A percentile compares a stretch with the other conserved stretches of the same genome.
These are phyloP conservation scores for Tubosaeta sp. DNA, from an alignment of 768 basidiomycete genomes.

Conservation along the genomic window DNA sequence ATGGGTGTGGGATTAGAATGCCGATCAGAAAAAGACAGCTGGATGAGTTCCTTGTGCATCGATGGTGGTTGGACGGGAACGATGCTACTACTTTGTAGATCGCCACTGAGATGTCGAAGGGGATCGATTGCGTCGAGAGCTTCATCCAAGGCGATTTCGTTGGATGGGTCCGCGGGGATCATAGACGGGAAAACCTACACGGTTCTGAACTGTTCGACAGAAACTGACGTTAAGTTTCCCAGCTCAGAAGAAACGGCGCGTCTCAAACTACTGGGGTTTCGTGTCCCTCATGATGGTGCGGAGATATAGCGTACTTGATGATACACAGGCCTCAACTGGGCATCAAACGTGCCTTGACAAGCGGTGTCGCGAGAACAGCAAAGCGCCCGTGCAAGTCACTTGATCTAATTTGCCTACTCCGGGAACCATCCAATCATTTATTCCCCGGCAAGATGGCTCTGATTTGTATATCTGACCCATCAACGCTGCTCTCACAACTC, in stretches of 20 bases:
- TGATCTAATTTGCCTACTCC: neutral
- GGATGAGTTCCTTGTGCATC: slow-evolving; percentile 43
- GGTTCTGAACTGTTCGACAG: neutral
- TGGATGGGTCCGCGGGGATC: slow-evolving; percentile 1
- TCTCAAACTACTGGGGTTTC: too few relatives aligned
- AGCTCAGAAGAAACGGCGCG: too few relatives aligned
- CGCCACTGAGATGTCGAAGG: slow-evolving; percentile 51
- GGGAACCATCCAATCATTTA: slow-evolving; percentile 14
- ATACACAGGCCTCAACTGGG: neutral
- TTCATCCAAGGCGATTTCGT: slow-evolving; percentile 49
- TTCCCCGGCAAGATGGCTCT: slow-evolving; percentile 17
- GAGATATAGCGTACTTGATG: slow-evolving; percentile 6
- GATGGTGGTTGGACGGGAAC: slow-evolving; percentile 55
- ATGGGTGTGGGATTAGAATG: slow-evolving; percentile 23
- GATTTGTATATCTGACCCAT: neutral
- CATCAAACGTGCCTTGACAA: slow-evolving; percentile 17
- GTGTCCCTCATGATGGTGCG: neutral
- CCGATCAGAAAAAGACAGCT: slow-evolving; percentile 35
- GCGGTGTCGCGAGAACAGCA: slow-evolving; percentile 13
- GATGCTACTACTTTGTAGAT: slow-evolving; percentile 25
- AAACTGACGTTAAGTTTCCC: too few relatives aligned
- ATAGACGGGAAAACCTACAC: neutral
- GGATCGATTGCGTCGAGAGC: slow-evolving; percentile 53
- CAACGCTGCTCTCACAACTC: slow-evolving; percentile 4
- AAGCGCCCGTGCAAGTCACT: slow-evolving; percentile 2